Evolutionary conservation across 495 filamentous ascomycete genomes (phyloP), one percentile per base, ranked within the genome.

Genomic region (Bacidia rubella): DNA sequence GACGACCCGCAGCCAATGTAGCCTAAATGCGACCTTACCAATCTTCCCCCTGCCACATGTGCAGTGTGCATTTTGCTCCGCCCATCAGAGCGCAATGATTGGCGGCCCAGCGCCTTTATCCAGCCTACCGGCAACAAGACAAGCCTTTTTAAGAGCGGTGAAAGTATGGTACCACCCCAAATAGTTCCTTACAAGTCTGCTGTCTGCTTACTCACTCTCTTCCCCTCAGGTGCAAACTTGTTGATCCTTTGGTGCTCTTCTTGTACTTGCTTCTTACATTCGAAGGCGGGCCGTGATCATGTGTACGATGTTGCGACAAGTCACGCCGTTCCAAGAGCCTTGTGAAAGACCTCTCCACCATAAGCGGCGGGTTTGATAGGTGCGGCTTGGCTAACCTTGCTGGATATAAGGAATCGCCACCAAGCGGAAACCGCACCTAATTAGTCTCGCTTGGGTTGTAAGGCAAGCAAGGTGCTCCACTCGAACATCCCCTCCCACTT

Each of bases 21-120:
- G 29, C 29, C 41, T 22, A 44, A 44, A 44, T 44, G 41, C 41
- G 41, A 44, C 41, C 41, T 22, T 44, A 44, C 41, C 41, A 44
- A 44, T 22, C 20, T 9, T 44, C 15, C 20, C 9, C 41, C 29
- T 35, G 29, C 41, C 17, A 44, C 41, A 44, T 17, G 41, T 44
- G 41, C 41, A 44, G 7, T n/a, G 17, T 17, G 29, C 29, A 35
- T 35, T 35, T 15, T 35, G 29, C 7, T 35, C 29, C 29, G 29
- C 29, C 29, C 29, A 35, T 35, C 29, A 35, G 29, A 35, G 29
- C 29, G 5, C 29, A 15, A 5, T 22, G 41, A 44, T 44, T 44
- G 41, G 41, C 17, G 41, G 7, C 19, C 15, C 20, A 44, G 17
- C 41, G 41, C 9, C 41, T 35, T 15, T 5, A 35, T 15, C 15